Evolutionary conservation across 2,329 filamentous ascomycete genomes (phyloP).

Genomic region (Pseudocercospora macadamiae): DNA sequence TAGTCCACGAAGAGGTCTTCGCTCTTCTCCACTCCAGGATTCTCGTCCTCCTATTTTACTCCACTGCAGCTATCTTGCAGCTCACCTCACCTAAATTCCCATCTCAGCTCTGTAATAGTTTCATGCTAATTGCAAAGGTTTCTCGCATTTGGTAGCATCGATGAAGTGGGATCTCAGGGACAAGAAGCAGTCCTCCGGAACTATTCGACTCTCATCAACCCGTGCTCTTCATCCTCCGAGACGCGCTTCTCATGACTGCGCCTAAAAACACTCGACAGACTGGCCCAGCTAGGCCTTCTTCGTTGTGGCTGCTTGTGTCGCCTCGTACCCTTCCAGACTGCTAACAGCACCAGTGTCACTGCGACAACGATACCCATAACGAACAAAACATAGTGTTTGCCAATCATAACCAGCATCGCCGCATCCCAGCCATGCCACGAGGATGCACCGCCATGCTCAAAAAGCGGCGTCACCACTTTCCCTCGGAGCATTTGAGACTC

Average conservation of each 20-base stretch:
- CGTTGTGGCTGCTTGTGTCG: constrained; percentile 6
- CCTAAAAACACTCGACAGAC: constrained; percentile 8
- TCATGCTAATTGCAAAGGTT: no score
- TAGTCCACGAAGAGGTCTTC: no score
- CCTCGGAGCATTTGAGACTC: constrained; percentile 35
- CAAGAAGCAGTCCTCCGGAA: no score
- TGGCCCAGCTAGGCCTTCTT: constrained; percentile 16
- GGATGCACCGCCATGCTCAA: constrained; percentile 34
- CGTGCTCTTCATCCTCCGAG: constrained; percentile 18
- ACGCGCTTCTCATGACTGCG: constrained; percentile 15
- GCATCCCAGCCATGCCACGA: constrained; percentile 38
- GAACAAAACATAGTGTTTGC: constrained; percentile 29
- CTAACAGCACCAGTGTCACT: not conserved
- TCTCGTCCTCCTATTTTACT: no score
- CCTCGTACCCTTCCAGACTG: constrained; percentile 12
- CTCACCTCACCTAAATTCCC: no score
- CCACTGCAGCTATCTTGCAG: no score
- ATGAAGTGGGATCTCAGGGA: no score
- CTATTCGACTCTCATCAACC: constrained; percentile 22
- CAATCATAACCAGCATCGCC: constrained; percentile 28
- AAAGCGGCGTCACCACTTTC: constrained; percentile 31
- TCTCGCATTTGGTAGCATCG: no score
- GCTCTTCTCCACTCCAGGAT: no score
- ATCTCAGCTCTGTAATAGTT: no score
- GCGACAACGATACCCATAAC: not conserved